Evolutionary conservation across 345 rosid species (phyloP).

Genomic region (Passiflora organensis): DNA sequence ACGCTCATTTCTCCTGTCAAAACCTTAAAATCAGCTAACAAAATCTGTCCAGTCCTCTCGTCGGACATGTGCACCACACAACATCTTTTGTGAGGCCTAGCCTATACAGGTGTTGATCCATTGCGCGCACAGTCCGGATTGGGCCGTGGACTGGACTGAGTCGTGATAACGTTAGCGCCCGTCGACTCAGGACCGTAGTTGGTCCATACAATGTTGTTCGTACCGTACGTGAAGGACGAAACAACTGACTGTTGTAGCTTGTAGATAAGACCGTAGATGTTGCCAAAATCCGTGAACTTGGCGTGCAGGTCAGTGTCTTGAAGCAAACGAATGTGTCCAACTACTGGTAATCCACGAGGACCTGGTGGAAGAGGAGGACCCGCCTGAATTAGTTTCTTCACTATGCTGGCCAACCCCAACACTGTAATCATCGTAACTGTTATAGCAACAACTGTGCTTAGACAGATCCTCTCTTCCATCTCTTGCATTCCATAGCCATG

Average conservation of each 20-base stretch:
- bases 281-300: slow-evolving; percentile 24
- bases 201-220: slow-evolving; percentile 23
- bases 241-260: slow-evolving; percentile 31
- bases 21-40: slow-evolving; percentile 14
- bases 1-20: slow-evolving; percentile 15
- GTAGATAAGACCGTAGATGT: slow-evolving; percentile 32
- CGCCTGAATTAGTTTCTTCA: not conserved
- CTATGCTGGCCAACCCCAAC: not conserved
- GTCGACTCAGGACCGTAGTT: slow-evolving; percentile 23
- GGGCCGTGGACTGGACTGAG: too few species aligned
- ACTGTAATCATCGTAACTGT: not conserved
- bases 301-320: slow-evolving; percentile 22
- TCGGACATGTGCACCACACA: slow-evolving; percentile 26
- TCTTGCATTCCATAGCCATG: not conserved
- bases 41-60: slow-evolving; percentile 12
- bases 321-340: slow-evolving; percentile 46
- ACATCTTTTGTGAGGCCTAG: too few species aligned
- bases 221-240: slow-evolving; percentile 11
- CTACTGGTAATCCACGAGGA: slow-evolving; percentile 38
- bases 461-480: too few species aligned
- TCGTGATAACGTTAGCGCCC: too few species aligned
- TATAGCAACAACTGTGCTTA: not conserved
- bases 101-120: too few species aligned
- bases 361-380: slow-evolving; percentile 24
- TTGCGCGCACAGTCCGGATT: too few species aligned